Conservation (phyloP, 371 early-diverging fungal genomes). For the Coemansia sp. region DNA sequence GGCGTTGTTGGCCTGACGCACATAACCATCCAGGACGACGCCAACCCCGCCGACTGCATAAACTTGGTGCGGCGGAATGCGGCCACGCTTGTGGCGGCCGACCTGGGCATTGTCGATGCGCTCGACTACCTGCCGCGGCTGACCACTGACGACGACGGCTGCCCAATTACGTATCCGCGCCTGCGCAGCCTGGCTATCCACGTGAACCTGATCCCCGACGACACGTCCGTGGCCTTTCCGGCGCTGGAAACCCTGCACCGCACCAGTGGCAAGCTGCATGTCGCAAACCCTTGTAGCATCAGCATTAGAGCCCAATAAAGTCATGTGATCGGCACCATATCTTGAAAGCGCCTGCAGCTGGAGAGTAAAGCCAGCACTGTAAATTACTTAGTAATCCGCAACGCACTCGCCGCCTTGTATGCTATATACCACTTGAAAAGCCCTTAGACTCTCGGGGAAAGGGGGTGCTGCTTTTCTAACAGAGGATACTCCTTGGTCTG, state of each 20-base stretch:
- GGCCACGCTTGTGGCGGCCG: slow-evolving; percentile 28
- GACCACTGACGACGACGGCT: slow-evolving; percentile 21
- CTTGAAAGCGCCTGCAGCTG: too few relatives aligned
- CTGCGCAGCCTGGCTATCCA: slow-evolving; percentile 26
- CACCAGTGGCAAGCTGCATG: slow-evolving; percentile 19
- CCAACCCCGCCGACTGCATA: slow-evolving; percentile 26
- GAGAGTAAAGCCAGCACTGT: background rate
- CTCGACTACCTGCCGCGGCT: slow-evolving; percentile 24
- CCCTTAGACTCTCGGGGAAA: background rate
- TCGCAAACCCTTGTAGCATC: slow-evolving; percentile 12
- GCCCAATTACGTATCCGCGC: slow-evolving; percentile 18
- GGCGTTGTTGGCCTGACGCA: slow-evolving; percentile 32
- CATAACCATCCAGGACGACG: slow-evolving; percentile 27
- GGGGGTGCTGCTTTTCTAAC: background rate
- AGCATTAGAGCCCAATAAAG: too few relatives aligned
- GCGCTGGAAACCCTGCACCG: slow-evolving; percentile 19
- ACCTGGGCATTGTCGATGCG: slow-evolving; percentile 31
- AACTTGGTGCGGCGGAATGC: slow-evolving; percentile 37
- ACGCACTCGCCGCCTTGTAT: background rate
- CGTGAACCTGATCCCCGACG: slow-evolving; percentile 31
- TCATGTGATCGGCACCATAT: too few relatives aligned
- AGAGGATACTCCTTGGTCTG: background rate
- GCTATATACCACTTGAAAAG: background rate
- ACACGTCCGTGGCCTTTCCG: slow-evolving; percentile 18
- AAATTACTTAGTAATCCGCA: background rate